These are phyloP conservation scores for Rhodofomes roseus DNA, from an alignment of 1,284 basidiomycete genomes.

Conservation along the genomic window DNA sequence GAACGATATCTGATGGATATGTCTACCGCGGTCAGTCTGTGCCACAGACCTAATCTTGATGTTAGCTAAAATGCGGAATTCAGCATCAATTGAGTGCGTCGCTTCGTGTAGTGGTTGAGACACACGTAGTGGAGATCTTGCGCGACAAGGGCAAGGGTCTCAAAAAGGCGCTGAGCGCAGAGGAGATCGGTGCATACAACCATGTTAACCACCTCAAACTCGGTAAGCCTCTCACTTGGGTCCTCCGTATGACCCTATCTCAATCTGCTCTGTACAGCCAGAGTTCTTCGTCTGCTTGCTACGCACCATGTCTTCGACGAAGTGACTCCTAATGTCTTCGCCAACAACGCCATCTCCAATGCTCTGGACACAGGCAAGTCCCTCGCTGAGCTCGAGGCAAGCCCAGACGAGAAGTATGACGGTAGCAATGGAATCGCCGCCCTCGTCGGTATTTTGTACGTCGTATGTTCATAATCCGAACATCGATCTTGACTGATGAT, in stretches of 20 bases:
- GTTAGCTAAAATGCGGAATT: neutral
- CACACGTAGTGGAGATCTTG: constrained; percentile 34
- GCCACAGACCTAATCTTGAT: neutral
- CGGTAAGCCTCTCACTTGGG: constrained; percentile 3
- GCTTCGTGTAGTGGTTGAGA: constrained; percentile 26
- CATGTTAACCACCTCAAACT: constrained; percentile 12
- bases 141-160: constrained; percentile 28
- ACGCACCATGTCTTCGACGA: constrained; percentile 27
- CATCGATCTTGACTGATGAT: neutral
- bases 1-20: constrained; percentile 10
- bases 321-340: constrained; percentile 28
- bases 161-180: constrained; percentile 23
- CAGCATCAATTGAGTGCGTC: constrained; percentile 19
- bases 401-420: constrained; percentile 23
- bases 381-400: constrained; percentile 7
- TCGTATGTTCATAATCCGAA: constrained; percentile 2
- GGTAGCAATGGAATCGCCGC: constrained; percentile 22
- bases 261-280: constrained; percentile 14
- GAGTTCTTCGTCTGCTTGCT: constrained; percentile 26
- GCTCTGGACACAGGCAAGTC: constrained; percentile 27
- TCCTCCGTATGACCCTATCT: neutral
- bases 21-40: constrained; percentile 7
- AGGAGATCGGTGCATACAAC: constrained; percentile 19
- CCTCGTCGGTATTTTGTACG: constrained; percentile 21
- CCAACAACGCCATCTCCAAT: constrained; percentile 27